phyloP scores from a whole-genome alignment of 257 asterid genomes.

The Coffea canephora region DNA sequence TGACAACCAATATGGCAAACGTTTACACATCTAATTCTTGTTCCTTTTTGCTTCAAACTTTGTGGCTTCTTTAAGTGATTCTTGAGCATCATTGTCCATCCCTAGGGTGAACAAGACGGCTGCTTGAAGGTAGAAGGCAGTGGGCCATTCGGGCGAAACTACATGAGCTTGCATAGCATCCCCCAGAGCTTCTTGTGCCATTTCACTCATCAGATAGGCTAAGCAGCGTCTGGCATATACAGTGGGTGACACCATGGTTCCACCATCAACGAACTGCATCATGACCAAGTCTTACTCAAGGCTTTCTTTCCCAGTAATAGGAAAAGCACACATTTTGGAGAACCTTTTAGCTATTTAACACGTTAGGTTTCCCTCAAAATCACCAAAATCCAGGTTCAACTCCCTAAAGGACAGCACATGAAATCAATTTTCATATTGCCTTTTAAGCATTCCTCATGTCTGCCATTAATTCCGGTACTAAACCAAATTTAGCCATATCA shows the following conservation, averaged over 20 bases:
- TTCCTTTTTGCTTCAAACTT: slow-evolving; percentile 35
- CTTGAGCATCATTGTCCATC: slow-evolving; percentile 45
- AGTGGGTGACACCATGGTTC: slow-evolving; percentile 41
- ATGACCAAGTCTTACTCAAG: slow-evolving; percentile 7
- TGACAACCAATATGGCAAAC: background rate
- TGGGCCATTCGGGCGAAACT: slow-evolving; percentile 44
- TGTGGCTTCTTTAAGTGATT: slow-evolving; percentile 44
- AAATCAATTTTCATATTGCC: background rate
- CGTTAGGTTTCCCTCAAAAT: background rate
- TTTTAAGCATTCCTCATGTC: background rate
- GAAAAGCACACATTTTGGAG: background rate
- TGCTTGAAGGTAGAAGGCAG: slow-evolving; percentile 46
- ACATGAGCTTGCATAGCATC: slow-evolving; percentile 58
- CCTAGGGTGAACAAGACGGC: slow-evolving; percentile 43
- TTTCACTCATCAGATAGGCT: slow-evolving; percentile 36
- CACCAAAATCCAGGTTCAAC: background rate
- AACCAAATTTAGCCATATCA: background rate
- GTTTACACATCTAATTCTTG: slow-evolving; percentile 26
- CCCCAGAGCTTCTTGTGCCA: slow-evolving; percentile 46
- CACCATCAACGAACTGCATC: slow-evolving; percentile 43
- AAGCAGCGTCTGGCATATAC: slow-evolving; percentile 44
- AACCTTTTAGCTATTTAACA: background rate
- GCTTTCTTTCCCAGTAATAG: background rate
- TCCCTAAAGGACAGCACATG: background rate
- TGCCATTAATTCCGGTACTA: background rate